phyloP scores from a whole-genome alignment of 1,284 basidiomycete species.

The Leccinum pallidistipes region DNA sequence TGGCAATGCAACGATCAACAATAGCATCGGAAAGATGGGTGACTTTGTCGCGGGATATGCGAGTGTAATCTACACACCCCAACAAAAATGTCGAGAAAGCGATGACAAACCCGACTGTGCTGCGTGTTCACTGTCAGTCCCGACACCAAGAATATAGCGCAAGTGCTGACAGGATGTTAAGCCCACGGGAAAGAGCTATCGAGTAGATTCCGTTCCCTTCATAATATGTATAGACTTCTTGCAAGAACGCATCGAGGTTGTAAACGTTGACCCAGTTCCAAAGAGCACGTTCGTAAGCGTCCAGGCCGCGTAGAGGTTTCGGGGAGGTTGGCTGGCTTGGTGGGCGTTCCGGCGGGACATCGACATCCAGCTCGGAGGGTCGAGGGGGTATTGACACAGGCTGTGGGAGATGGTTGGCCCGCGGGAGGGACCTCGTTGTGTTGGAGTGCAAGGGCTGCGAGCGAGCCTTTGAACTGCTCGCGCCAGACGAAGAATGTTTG shows the following conservation, averaged over 20 bases:
- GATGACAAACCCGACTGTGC: slow-evolving; percentile 97
- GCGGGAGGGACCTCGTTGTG: slow-evolving; percentile 43
- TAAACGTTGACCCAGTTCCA: slow-evolving; percentile 99
- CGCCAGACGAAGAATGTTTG: slow-evolving; percentile 33
- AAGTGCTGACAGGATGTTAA: slow-evolving; percentile 86
- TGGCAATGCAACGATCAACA: slow-evolving; percentile 76
- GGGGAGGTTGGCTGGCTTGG: slow-evolving; percentile 34
- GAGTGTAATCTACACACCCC: slow-evolving; percentile 92
- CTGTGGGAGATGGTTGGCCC: slow-evolving; percentile 38
- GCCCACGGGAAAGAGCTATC: slow-evolving; percentile 83
- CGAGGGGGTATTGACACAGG: slow-evolving; percentile 58
- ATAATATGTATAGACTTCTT: slow-evolving; percentile 96
- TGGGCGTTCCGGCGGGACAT: slow-evolving; percentile 28
- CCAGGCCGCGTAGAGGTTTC: slow-evolving; percentile 67
- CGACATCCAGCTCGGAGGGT: slow-evolving; percentile 60
- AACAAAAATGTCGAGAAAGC: slow-evolving; percentile 94
- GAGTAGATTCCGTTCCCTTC: slow-evolving; percentile 95
- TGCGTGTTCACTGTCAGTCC: slow-evolving; percentile 40
- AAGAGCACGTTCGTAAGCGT: slow-evolving; percentile 85
- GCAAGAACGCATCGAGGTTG: slow-evolving; percentile 92
- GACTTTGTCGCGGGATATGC: slow-evolving; percentile 62
- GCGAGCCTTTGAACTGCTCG: slow-evolving; percentile 29
- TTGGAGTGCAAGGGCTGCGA: slow-evolving; percentile 50
- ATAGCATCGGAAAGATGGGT: slow-evolving; percentile 78
- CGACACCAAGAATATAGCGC: slow-evolving; percentile 14